Evolutionary conservation across 2,329 filamentous ascomycete genomes (phyloP), one percentile per base, ranked within the genome.

Genomic region (Pyrenophora seminiperda): DNA sequence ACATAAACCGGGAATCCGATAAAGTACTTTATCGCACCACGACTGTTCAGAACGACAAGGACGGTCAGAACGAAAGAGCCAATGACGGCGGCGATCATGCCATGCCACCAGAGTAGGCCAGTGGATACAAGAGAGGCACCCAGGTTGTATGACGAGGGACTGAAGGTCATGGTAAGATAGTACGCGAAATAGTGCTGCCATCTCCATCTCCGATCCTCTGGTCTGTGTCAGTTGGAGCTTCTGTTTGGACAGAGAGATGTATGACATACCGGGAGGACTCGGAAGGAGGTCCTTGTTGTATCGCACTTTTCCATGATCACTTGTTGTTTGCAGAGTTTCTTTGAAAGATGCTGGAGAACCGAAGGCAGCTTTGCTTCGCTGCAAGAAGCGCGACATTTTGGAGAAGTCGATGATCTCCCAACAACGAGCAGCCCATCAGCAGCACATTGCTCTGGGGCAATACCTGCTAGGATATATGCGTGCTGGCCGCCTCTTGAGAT

Each of bases 281-380:
- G 59, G 59, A 31, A 62, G 59, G 18, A 62, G 46, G 41, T 62
- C 56, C 13, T 50, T 43, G 33, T 62, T 62, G 13, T 58, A 56
- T 14, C 56, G 54, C 18, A 58, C 36, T 30, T 55, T 33, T 14
- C 40, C 41, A 37, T 56, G 50, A 27, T 41, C 44, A 7, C 19
- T 37, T 5, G 54, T 56, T 7, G 39, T 52, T 17, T 47, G 45
- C 11, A 46, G 13, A 20, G 46, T 41, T 11, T 47, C 39, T 30
- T 56, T 50, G 46, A 51, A 41, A 2, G 41, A 53, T 75, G 75
- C 45, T 75, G 76, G 56, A 29, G 53, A 56, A 31, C 41, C 40
- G 9, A 54, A 43, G 15, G 31, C 47, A 41, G n/a, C 42, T 43
- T 50, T 47, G 47, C 58, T 53, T 57, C 39, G 53, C 49, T 40